Conservation (phyloP, 192 early-diverging fungal species). For the Rhizoclosmatium globosum region DNA sequence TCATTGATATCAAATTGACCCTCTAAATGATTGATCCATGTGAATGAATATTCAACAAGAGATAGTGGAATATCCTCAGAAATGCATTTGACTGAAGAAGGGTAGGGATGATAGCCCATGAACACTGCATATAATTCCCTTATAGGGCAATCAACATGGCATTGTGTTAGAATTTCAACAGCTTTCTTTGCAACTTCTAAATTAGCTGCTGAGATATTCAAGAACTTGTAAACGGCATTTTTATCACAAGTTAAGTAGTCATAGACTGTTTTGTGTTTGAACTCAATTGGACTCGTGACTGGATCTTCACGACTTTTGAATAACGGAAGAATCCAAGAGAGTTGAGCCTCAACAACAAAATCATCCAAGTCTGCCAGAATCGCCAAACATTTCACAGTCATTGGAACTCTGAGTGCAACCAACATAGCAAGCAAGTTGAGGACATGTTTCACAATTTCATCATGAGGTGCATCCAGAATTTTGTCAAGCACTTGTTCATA, state of each 20-base stretch:
- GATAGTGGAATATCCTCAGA: not conserved
- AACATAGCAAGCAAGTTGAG: not conserved
- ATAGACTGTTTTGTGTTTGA: not conserved
- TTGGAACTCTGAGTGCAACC: not conserved
- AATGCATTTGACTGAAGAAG: not conserved
- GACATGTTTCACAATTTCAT: not conserved
- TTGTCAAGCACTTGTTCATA: not conserved
- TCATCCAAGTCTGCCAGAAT: not conserved
- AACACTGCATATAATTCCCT: not conserved
- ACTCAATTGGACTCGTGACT: not conserved
- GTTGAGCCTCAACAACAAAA: not conserved
- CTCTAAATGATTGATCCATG: not conserved
- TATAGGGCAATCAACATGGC: not conserved
- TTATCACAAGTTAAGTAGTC: not conserved
- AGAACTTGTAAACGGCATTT: not conserved
- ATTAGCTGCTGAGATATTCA: not conserved
- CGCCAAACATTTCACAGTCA: not conserved
- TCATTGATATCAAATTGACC: not conserved
- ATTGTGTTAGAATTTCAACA: not conserved
- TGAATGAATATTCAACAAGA: not conserved
- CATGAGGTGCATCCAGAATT: not conserved
- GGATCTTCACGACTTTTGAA: not conserved
- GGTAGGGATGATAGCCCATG: not conserved
- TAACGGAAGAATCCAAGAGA: not conserved
- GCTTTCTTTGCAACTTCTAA: not conserved